Percentiles rank a stretch among this genome's conserved stretches.
Conservation (phyloP, 1,284 basidiomycete genomes). For the Naganishia sp. region DNA sequence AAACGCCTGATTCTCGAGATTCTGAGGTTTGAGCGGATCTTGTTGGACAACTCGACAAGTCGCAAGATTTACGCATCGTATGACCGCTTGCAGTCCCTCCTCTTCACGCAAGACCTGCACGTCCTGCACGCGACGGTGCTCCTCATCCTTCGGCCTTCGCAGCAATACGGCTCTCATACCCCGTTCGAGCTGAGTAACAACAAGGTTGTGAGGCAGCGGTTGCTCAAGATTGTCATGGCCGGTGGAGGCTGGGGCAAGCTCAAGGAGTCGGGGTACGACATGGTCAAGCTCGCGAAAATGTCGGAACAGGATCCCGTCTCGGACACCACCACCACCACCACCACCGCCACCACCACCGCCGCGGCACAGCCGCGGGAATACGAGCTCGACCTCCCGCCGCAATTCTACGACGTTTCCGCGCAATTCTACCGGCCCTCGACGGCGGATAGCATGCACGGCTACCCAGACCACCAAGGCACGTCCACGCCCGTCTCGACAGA, state of each 20-base stretch:
- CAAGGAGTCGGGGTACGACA: constrained; percentile 51
- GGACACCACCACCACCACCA: background rate
- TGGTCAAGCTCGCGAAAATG: constrained; percentile 50
- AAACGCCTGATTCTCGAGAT: constrained; percentile 80
- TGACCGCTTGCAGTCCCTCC: constrained; percentile 57
- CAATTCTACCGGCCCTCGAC: constrained; percentile 52
- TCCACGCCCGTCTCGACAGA: constrained; percentile 27
- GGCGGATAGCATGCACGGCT: background rate
- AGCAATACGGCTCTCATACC: constrained; percentile 83
- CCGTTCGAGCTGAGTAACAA: constrained; percentile 65
- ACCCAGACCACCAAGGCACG: constrained; percentile 5
- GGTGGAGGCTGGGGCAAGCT: constrained; percentile 43
- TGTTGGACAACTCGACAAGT: constrained; percentile 97
- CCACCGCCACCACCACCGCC: background rate
- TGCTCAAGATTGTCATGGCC: constrained; percentile 48
- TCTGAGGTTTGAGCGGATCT: constrained; percentile 80
- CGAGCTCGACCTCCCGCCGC: constrained; percentile 42
- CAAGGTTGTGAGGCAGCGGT: constrained; percentile 46
- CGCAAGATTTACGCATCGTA: constrained; percentile 96
- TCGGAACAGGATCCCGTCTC: background rate
- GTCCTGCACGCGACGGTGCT: constrained; percentile 81
- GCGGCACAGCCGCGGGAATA: constrained; percentile 30
- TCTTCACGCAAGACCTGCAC: constrained; percentile 73
- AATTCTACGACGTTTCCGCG: constrained; percentile 50
- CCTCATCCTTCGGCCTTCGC: constrained; percentile 84